phyloP scores from a whole-genome alignment of 192 early-diverging fungal genomes.

The Pilaira anomala region DNA sequence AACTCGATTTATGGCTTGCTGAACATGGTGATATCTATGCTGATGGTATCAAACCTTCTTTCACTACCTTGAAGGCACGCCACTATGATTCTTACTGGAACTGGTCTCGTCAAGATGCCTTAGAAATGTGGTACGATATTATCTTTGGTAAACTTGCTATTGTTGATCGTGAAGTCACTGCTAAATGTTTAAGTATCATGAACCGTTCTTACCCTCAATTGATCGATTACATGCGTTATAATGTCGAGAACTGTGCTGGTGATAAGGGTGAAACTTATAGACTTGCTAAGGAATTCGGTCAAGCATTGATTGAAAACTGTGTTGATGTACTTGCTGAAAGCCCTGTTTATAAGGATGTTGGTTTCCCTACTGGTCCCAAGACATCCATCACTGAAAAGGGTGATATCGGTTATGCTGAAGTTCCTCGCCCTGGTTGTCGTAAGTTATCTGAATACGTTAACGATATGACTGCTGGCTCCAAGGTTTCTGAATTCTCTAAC shows the following conservation, averaged over 20 bases:
- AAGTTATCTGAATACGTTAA: constrained; percentile 94
- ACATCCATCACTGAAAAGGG: constrained; percentile 78
- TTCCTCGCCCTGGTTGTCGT: constrained; percentile 74
- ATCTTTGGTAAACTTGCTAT: constrained; percentile 83
- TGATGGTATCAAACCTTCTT: constrained; percentile 83
- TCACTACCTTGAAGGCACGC: constrained; percentile 83
- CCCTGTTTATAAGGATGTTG: constrained; percentile 89
- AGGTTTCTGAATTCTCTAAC: constrained; percentile 70
- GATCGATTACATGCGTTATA: constrained; percentile 85
- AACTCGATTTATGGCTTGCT: constrained; percentile 85
- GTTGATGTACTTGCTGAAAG: constrained; percentile 69
- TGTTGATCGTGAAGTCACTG: constrained; percentile 91
- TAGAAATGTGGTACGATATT: constrained; percentile 87
- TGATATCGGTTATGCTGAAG: constrained; percentile 81
- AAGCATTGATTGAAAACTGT: constrained; percentile 88
- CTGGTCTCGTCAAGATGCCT: constrained; percentile 89
- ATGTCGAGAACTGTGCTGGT: constrained; percentile 72
- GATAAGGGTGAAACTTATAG: constrained; percentile 82
- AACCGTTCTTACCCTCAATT: constrained; percentile 81
- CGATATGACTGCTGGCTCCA: constrained; percentile 74
- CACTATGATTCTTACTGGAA: constrained; percentile 96
- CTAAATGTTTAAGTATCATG: constrained; percentile 88
- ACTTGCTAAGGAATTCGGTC: constrained; percentile 73
- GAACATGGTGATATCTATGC: constrained; percentile 93
- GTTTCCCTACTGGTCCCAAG: constrained; percentile 79